phyloP scores from a whole-genome alignment of 83 land plant species.

The Diphasiastrum complanatum region DNA sequence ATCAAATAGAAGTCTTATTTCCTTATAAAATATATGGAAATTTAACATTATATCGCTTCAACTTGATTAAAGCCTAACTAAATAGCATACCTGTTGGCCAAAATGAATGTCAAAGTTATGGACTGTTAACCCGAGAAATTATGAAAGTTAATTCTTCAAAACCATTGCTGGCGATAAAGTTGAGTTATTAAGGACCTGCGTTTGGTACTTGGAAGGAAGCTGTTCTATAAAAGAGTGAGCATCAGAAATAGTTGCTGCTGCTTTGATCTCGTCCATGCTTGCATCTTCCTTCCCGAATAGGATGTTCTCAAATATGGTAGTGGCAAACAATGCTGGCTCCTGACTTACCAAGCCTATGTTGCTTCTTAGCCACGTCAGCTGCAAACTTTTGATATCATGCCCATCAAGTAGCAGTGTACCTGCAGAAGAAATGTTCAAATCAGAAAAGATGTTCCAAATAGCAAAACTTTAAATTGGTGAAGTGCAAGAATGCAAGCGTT shows the following conservation, averaged over 20 bases:
- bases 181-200: slow-evolving; percentile 43
- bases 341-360: slow-evolving; percentile 66
- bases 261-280: slow-evolving; percentile 32
- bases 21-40: no score
- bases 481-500: neutral
- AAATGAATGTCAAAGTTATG: no score
- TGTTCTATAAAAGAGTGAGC: slow-evolving; percentile 43
- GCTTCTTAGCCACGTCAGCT: slow-evolving; percentile 51
- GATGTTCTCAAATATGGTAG: slow-evolving; percentile 42
- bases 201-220: slow-evolving; percentile 50
- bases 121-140: slow-evolving; percentile 4
- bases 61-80: no score
- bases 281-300: slow-evolving; percentile 55
- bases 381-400: slow-evolving; percentile 36
- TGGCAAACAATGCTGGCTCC: slow-evolving; percentile 63
- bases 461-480: neutral
- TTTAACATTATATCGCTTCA: no score
- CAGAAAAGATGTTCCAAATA: neutral
- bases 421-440: slow-evolving; percentile 9
- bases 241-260: slow-evolving; percentile 48
- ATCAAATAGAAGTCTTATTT: no score
- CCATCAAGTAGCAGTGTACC: slow-evolving; percentile 60
- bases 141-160: neutral
- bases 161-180: neutral
- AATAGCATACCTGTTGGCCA: no score